phyloP scores from a whole-genome alignment of 2,329 filamentous ascomycete genomes.

The Alternaria sp. region DNA sequence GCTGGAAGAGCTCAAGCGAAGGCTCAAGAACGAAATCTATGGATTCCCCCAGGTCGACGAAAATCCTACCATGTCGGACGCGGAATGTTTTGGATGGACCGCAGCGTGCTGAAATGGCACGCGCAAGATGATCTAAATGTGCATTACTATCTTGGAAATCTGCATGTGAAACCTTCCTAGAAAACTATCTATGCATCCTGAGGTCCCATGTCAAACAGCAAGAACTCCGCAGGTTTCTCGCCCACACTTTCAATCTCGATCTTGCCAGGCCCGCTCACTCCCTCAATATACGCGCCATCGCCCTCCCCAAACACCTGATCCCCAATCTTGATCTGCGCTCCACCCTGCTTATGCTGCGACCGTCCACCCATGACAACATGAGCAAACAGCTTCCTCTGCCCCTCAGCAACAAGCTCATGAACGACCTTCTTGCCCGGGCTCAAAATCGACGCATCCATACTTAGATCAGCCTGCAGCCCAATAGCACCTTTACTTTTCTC shows the following conservation, averaged over 20 bases:
- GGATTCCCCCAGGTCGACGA: background rate
- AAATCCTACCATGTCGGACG: background rate
- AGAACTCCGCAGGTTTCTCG: conserved; percentile 54
- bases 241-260: conserved; percentile 56
- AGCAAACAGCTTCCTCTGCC: conserved; percentile 74
- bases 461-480: conserved; percentile 82
- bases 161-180: background rate
- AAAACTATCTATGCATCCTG: conserved; percentile 21
- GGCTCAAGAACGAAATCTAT: background rate
- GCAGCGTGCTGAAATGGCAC: background rate
- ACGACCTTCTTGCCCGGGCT: conserved; percentile 68
- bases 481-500: conserved; percentile 75
- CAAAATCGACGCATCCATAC: conserved; percentile 80
- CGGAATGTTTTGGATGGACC: background rate
- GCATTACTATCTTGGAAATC: background rate
- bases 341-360: conserved; percentile 67
- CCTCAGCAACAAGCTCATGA: conserved; percentile 73
- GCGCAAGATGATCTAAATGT: background rate
- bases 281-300: conserved; percentile 78
- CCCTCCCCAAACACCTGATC: conserved; percentile 74
- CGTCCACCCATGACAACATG: conserved; percentile 74
- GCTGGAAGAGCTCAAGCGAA: background rate
- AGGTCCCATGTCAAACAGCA: conserved; percentile 58
- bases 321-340: conserved; percentile 72
- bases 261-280: conserved; percentile 50